Conservation (phyloP, 805 yeast species). For the Cyberlindnera saturnus region DNA sequence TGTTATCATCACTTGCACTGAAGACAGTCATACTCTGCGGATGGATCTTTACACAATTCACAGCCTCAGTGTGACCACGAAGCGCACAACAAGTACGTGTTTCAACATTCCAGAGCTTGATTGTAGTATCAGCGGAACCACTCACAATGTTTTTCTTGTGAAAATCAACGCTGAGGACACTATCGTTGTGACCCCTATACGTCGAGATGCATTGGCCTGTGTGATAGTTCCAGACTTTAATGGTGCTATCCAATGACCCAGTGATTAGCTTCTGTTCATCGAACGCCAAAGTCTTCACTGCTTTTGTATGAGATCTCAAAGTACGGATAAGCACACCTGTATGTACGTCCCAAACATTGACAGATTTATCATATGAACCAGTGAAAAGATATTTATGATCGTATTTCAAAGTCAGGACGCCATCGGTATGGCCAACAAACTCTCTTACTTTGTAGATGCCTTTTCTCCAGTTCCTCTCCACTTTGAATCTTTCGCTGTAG, state of each 20-base stretch:
- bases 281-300: constrained; percentile 78
- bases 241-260: constrained; percentile 86
- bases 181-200: constrained; percentile 85
- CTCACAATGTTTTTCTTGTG: constrained; percentile 76
- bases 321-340: constrained; percentile 73
- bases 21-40: constrained; percentile 71
- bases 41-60: constrained; percentile 84
- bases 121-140: constrained; percentile 88
- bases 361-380: constrained; percentile 86
- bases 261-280: constrained; percentile 87
- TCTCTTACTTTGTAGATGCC: constrained; percentile 61
- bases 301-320: constrained; percentile 84
- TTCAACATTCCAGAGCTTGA: constrained; percentile 95
- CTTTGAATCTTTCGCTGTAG: constrained; percentile 82
- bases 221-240: constrained; percentile 92
- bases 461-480: constrained; percentile 92
- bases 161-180: constrained; percentile 81
- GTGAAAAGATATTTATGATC: constrained; percentile 76
- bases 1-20: constrained; percentile 87
- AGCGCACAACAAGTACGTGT: constrained; percentile 87
- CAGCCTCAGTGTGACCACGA: constrained; percentile 91
- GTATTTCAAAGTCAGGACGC: constrained; percentile 83
- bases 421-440: constrained; percentile 80
- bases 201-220: constrained; percentile 94
- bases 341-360: constrained; percentile 88